phyloP scores from a whole-genome alignment of 1,284 basidiomycete genomes.

The Microbotryum silenes-acaulis region DNA sequence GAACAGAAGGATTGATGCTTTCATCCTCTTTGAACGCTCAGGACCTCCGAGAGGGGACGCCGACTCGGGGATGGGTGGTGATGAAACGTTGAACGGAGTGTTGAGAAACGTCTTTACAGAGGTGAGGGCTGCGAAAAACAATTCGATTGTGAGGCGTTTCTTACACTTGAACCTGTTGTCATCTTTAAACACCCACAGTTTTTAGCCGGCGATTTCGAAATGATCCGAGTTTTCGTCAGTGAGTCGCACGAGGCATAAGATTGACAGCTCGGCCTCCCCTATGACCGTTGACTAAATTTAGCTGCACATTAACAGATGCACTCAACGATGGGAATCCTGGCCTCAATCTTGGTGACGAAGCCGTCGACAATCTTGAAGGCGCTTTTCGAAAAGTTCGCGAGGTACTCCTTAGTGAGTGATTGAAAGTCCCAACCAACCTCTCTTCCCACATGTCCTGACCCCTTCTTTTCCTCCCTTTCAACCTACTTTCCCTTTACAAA shows the following conservation, averaged over 20 bases:
- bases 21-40: neutral
- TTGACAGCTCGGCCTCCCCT: neutral
- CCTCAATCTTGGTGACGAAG: conserved; percentile 39
- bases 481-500: conserved; percentile 35
- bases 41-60: too few species aligned
- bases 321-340: conserved; percentile 51
- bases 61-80: conserved; percentile 35
- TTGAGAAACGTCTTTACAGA: conserved; percentile 67
- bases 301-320: conserved; percentile 48
- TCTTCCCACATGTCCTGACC: neutral
- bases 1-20: neutral
- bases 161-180: neutral
- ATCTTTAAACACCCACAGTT: conserved; percentile 9
- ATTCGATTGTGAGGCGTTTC: too few species aligned
- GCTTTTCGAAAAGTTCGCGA: conserved; percentile 39
- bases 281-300: neutral
- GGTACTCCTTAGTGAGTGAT: conserved; percentile 36
- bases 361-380: conserved; percentile 41
- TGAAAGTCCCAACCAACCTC: neutral
- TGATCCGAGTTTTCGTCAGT: conserved; percentile 66
- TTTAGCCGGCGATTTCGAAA: conserved; percentile 63
- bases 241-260: conserved; percentile 36
- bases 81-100: conserved; percentile 67
- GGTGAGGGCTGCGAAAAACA: conserved; percentile 48
- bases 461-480: neutral